Evolutionary conservation across 768 basidiomycete species (phyloP).

Genomic region (Naematelia aurantialba): DNA sequence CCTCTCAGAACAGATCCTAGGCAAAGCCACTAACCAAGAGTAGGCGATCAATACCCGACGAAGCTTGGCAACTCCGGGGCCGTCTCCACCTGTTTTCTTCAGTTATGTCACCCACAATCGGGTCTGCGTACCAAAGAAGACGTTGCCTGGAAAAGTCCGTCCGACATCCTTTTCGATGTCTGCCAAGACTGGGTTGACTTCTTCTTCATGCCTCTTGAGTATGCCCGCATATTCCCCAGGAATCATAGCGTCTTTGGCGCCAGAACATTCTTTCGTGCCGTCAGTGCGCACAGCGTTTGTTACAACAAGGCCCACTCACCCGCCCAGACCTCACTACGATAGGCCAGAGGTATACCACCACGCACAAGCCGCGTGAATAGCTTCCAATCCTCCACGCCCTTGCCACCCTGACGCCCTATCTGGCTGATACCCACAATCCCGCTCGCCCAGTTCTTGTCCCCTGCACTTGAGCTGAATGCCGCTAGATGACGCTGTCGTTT

Average conservation of each 20-base stretch:
- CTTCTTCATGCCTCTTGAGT: constrained; percentile 54
- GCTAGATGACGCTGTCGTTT: constrained; percentile 54
- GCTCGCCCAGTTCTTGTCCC: constrained; percentile 73
- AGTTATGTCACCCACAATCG: no score
- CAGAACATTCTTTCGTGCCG: constrained; percentile 83
- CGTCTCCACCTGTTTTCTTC: constrained; percentile 61
- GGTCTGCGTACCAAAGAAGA: constrained; percentile 98
- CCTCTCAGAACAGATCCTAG: background rate
- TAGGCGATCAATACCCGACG: constrained; percentile 85
- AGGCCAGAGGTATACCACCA: constrained; percentile 70
- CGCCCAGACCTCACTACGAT: constrained; percentile 42
- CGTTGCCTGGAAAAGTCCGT: constrained; percentile 85
- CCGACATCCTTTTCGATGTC: constrained; percentile 93
- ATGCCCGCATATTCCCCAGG: constrained; percentile 86
- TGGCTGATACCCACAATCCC: constrained; percentile 88
- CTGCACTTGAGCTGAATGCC: constrained; percentile 51
- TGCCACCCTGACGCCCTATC: constrained; percentile 66
- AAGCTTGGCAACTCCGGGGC: constrained; percentile 86
- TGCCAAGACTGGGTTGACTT: constrained; percentile 49
- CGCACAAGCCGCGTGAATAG: constrained; percentile 74
- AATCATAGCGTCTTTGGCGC: constrained; percentile 84
- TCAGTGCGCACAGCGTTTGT: background rate
- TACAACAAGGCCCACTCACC: constrained; percentile 56
- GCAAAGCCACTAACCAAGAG: constrained; percentile 68
- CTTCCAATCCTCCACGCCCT: constrained; percentile 63